Evolutionary conservation across 179 eudicot species (phyloP).

Genomic region (Silene noctiflora): DNA sequence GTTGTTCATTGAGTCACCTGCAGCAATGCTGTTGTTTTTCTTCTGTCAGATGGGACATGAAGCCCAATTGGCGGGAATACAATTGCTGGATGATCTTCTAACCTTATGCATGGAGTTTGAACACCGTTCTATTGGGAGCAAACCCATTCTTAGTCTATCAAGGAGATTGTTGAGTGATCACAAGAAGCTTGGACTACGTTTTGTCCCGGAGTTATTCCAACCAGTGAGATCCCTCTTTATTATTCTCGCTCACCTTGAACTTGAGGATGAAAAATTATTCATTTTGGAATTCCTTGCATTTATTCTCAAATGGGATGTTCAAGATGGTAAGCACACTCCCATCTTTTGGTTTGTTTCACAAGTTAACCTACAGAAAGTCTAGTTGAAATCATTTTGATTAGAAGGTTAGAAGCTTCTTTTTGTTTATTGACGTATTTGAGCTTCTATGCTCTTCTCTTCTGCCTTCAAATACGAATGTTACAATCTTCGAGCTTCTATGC

Average conservation of each 20-base stretch:
- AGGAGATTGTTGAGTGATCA: conserved; percentile 53
- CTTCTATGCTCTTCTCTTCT: neutral
- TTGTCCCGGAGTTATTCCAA: conserved; percentile 47
- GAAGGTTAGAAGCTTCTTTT: neutral
- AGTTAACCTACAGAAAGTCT: neutral
- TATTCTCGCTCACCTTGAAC: conserved; percentile 50
- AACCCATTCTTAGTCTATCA: conserved; percentile 49
- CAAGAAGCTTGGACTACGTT: conserved; percentile 73
- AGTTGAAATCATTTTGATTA: conserved; percentile 1
- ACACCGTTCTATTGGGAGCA: conserved; percentile 41
- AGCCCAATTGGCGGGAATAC: conserved; percentile 57
- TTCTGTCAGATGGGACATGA: conserved; percentile 55
- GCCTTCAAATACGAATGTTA: neutral
- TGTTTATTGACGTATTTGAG: neutral
- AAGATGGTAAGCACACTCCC: conserved; percentile 51
- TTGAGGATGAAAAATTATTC: conserved; percentile 69
- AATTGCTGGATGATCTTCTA: conserved; percentile 57
- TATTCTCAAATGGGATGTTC: conserved; percentile 62
- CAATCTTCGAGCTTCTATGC: neutral
- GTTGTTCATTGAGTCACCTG: neutral
- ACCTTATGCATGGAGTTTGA: conserved; percentile 37
- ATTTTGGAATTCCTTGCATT: conserved; percentile 50
- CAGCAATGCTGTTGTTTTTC: neutral
- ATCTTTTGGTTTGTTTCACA: neutral
- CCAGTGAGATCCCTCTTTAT: conserved; percentile 51